A percentile compares a stretch with the other conserved stretches of the same genome.
These are phyloP conservation scores for Pleurotus salmoneostramineus DNA, from an alignment of 768 basidiomycete genomes.

Conservation along the genomic window DNA sequence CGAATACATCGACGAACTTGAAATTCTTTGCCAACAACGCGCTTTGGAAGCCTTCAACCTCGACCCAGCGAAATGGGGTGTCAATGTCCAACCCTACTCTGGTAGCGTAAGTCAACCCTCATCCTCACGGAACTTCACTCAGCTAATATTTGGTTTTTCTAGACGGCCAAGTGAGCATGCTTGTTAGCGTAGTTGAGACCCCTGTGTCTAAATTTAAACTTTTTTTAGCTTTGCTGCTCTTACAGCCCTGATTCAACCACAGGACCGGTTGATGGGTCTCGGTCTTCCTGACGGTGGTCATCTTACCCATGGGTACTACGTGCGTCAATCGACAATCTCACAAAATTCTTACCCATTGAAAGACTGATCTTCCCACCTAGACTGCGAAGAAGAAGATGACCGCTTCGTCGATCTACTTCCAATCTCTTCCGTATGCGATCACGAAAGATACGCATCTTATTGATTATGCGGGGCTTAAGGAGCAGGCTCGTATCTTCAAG, in stretches of 20 bases:
- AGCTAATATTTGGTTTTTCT: conserved; percentile 2
- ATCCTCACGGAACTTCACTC: neutral
- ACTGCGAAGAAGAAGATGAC: conserved; percentile 99
- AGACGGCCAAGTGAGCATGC: conserved; percentile 6
- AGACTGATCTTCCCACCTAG: conserved; percentile 29
- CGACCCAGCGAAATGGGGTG: conserved; percentile 90
- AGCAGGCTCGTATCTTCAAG: conserved; percentile 93
- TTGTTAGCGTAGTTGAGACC: neutral
- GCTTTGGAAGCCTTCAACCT: conserved; percentile 96
- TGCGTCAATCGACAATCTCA: conserved; percentile 28
- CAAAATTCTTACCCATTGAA: conserved; percentile 6
- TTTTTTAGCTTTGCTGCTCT: conserved; percentile 84
- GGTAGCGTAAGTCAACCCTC: conserved; percentile 59
- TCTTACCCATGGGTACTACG: conserved; percentile 96
- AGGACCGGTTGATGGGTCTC: conserved; percentile 98
- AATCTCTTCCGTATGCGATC: conserved; percentile 91
- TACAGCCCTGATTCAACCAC: conserved; percentile 93
- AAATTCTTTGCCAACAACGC: conserved; percentile 90
- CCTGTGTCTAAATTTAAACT: neutral
- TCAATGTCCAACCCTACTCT: conserved; percentile 99
- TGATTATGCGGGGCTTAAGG: conserved; percentile 77
- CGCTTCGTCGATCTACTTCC: conserved; percentile 99
- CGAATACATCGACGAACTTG: conserved; percentile 96
- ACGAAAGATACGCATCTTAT: conserved; percentile 81
- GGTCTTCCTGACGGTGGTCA: conserved; percentile 97